Percentiles rank a stretch among this genome's conserved stretches.
These are phyloP conservation scores for Talaromyces sp. DNA, from an alignment of 2,329 filamentous ascomycete genomes.

Conservation along the genomic window DNA sequence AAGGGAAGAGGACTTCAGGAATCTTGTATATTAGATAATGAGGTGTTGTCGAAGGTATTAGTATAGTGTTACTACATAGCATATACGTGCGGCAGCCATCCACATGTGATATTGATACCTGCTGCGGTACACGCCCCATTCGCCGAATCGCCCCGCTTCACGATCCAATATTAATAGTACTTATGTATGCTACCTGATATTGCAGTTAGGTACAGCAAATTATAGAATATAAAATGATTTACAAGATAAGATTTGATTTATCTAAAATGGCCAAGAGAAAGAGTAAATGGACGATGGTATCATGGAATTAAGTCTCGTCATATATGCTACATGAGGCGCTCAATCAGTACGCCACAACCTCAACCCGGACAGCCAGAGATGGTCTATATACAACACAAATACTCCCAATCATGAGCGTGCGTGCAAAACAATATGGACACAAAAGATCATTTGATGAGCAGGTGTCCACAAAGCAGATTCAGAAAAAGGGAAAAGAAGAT, in stretches of 20 bases:
- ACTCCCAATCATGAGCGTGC: slow-evolving; percentile 28
- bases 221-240: no score
- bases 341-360: slow-evolving; percentile 28
- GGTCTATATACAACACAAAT: slow-evolving; percentile 41
- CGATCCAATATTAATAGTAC: no score
- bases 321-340: slow-evolving; percentile 34
- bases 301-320: slow-evolving; percentile 33
- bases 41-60: no score
- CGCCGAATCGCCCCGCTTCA: no score
- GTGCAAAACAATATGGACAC: slow-evolving; percentile 8
- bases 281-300: slow-evolving; percentile 24
- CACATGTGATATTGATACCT: no score
- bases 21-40: no score
- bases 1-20: no score
- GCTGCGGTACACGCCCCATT: no score
- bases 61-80: no score
- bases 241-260: no score
- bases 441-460: not conserved
- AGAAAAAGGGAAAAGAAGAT: slow-evolving; percentile 14
- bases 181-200: not conserved
- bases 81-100: no score
- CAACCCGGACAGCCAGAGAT: slow-evolving; percentile 27
- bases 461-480: slow-evolving; percentile 24
- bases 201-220: no score
- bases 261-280: not conserved